phyloP scores from a whole-genome alignment of 148 eudicot species.

The Spergularia bocconei region DNA sequence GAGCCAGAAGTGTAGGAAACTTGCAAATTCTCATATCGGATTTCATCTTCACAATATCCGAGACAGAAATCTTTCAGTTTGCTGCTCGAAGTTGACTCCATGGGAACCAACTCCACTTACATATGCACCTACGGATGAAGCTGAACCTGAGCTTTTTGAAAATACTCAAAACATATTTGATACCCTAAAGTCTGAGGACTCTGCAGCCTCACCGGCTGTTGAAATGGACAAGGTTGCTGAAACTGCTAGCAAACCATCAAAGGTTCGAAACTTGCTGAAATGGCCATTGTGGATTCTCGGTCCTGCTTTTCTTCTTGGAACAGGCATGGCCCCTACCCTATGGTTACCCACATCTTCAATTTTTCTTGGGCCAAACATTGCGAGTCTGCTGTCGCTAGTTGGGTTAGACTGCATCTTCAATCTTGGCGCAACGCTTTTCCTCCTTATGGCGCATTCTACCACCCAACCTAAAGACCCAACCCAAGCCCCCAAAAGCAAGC shows the following conservation, averaged over 20 bases:
- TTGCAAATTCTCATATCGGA: constrained; percentile 20
- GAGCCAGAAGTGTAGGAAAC: constrained; percentile 20
- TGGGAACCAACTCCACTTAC: constrained; percentile 76
- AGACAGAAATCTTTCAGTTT: constrained; percentile 28
- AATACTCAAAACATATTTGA: constrained; percentile 54
- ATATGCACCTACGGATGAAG: constrained; percentile 54
- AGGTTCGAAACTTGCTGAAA: constrained; percentile 42
- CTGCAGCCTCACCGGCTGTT: constrained; percentile 32
- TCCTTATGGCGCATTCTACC: constrained; percentile 87
- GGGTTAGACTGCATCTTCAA: constrained; percentile 95
- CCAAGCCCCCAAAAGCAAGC: constrained; percentile 45
- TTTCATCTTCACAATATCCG: constrained; percentile 22
- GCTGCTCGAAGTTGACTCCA: constrained; percentile 52
- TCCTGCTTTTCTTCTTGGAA: constrained; percentile 70
- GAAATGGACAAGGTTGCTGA: constrained; percentile 33
- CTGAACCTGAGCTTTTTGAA: constrained; percentile 39
- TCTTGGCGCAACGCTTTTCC: constrained; percentile 84
- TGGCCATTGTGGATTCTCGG: constrained; percentile 95
- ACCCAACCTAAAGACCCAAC: constrained; percentile 54
- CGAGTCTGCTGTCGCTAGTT: constrained; percentile 74
- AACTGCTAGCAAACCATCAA: constrained; percentile 24
- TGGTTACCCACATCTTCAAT: constrained; percentile 92
- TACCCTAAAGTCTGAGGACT: constrained; percentile 40
- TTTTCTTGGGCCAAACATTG: constrained; percentile 84
- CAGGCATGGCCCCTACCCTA: constrained; percentile 92